These are phyloP conservation scores for Beta corolliflora DNA, from an alignment of 179 eudicot species.

Conservation along the genomic window DNA sequence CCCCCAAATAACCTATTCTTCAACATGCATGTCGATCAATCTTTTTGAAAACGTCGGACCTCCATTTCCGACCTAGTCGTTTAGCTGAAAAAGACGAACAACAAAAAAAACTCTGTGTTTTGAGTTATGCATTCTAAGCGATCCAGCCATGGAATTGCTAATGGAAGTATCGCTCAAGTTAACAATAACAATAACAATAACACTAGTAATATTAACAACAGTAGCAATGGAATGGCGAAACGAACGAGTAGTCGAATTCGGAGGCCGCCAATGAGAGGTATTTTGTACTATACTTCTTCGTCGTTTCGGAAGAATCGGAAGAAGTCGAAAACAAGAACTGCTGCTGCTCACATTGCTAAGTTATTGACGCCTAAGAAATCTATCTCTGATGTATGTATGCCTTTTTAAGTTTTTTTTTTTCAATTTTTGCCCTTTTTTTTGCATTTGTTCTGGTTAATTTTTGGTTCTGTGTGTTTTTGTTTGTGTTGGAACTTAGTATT, in stretches of 20 bases:
- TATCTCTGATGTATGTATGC: constrained; percentile 31
- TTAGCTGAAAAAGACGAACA: no score
- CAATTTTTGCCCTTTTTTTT: no score
- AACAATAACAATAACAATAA: constrained; percentile 8
- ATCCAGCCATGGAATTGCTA: constrained; percentile 34
- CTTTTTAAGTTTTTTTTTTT: background rate
- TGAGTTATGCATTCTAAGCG: constrained; percentile 43
- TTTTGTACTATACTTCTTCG: constrained; percentile 38
- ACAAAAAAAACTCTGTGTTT: background rate
- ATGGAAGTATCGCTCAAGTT: constrained; percentile 27
- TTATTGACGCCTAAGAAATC: constrained; percentile 54
- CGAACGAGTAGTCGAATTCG: constrained; percentile 80
- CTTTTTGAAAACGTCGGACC: no score
- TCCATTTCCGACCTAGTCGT: no score
- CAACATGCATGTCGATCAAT: constrained; percentile 27
- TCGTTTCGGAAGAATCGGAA: constrained; percentile 52
- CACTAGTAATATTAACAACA: background rate
- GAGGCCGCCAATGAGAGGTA: constrained; percentile 54
- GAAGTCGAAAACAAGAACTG: constrained; percentile 70
- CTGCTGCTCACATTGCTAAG: constrained; percentile 88
- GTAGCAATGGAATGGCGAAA: constrained; percentile 10
- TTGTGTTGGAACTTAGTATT: background rate
- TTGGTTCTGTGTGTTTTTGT: background rate
- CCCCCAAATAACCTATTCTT: background rate
- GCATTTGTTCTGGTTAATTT: background rate